Evolutionary conservation across 1,139 yeast genomes (phyloP), one percentile per base, ranked within the genome.

Genomic region (Saccharomyces hybrid): DNA sequence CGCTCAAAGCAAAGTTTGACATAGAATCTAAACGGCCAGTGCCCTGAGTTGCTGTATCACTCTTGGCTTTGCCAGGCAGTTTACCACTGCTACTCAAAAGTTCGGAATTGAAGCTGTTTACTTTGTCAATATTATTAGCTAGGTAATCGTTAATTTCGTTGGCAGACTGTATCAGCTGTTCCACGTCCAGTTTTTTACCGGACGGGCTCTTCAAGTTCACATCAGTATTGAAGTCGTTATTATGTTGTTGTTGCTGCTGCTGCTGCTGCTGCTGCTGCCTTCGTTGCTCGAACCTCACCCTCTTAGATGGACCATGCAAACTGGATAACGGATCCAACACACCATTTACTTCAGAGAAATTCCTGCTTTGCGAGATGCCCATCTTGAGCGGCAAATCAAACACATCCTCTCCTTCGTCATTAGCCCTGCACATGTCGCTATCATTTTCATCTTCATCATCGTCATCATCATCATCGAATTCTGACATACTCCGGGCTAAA

Each of bases 1-100:
- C 70, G 53, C 70, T 67, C 38, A 67, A 55, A 48, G 64, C 67
- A 50, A 67, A 67, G 51, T 68, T 67, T 3, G 71, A 67, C 27
- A 63, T 53, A 4, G 70, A 66, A 13, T 67, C 71, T 5, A 67
- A 61, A 9, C 61, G 52, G 2, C 63, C 54, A 1, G 67, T 58
- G 3, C 63, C 61, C 25, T 57, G 59, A 1, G 68, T 61, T 2
- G 64, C 61, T 8, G 52, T 56, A 50, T 61, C 60, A 51, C 66
- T 64, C 44, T 55, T 51, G 20, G 63, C 58, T 48, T 52, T 59
- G 30, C 44, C 44, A 38, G 44, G 44, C 13, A 38, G 13, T 16
- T 38, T 38, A 13, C 44, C 57, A 23, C 54, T 58, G 46, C 54
- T 54, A 32, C 54, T 48, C 50, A 59, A 44, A 11, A 62, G 30